A percentile compares a stretch with the other conserved stretches of the same genome.
phyloP scores from a whole-genome alignment of 2,329 filamentous ascomycete genomes.

The Beauveria pseudobassiana region DNA sequence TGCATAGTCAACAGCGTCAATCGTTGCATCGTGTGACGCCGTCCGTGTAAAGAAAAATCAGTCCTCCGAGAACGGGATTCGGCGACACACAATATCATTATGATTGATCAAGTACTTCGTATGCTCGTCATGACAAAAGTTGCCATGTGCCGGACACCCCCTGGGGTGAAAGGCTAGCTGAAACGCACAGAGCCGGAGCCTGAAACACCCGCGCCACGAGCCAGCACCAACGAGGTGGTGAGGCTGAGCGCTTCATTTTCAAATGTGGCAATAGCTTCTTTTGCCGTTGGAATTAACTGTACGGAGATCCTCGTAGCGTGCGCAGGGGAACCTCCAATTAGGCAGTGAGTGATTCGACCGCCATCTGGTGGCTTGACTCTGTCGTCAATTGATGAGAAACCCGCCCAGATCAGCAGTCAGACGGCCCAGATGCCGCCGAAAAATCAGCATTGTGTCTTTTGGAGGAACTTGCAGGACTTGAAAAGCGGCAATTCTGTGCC shows the following conservation, averaged over 20 bases:
- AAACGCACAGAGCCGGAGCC: slow-evolving; percentile 4
- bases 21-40: no score
- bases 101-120: no score
- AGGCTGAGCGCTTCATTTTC: background rate
- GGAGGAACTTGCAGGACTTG: background rate
- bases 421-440: no score
- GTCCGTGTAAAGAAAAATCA: no score
- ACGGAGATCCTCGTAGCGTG: background rate
- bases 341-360: background rate
- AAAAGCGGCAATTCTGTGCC: background rate
- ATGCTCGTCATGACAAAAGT: background rate
- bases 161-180: background rate
- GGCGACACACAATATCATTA: no score
- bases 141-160: background rate
- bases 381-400: background rate
- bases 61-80: no score
- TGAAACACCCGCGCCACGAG: slow-evolving; percentile 9
- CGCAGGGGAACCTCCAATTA: background rate
- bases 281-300: background rate
- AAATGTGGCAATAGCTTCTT: background rate
- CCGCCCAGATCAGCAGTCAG: no score
- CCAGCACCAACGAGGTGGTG: background rate
- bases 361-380: background rate
- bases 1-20: no score
- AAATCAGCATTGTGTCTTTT: no score